Conservation (phyloP, 2,329 filamentous ascomycete species). For the Aspergillus sp. region DNA sequence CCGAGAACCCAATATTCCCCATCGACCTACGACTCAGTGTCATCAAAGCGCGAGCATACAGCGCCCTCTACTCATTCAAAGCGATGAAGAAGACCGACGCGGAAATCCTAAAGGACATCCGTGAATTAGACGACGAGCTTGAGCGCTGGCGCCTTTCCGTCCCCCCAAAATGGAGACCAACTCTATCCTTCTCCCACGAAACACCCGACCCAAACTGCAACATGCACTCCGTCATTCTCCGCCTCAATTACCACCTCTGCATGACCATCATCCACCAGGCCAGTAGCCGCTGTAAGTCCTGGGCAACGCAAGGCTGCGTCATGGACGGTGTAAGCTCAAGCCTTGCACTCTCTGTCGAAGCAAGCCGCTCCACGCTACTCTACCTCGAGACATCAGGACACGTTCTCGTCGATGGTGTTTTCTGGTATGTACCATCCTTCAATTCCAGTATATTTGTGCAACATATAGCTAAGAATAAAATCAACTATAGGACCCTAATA, state of each 20-base stretch:
- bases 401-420: conserved; percentile 48
- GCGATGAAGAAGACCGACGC: conserved; percentile 54
- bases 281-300: conserved; percentile 52
- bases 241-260: conserved; percentile 58
- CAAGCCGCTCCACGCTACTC: conserved; percentile 55
- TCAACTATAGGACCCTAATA: conserved; percentile 48
- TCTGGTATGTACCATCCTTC: conserved; percentile 45
- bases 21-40: conserved; percentile 52
- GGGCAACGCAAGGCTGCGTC: conserved; percentile 35
- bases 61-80: conserved; percentile 51
- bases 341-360: conserved; percentile 54
- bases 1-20: conserved; percentile 39
- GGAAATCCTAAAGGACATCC: conserved; percentile 55
- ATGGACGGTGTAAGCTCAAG: conserved; percentile 54
- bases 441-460: not conserved
- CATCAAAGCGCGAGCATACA: conserved; percentile 54
- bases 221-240: conserved; percentile 51
- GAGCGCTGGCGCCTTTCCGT: conserved; percentile 56
- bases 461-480: not conserved
- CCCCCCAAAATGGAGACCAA: conserved; percentile 47
- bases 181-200: conserved; percentile 45
- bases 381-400: conserved; percentile 48
- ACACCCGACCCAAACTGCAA: conserved; percentile 35
- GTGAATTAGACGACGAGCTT: conserved; percentile 58
- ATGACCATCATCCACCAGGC: conserved; percentile 58